Conservation (phyloP, 371 early-diverging fungal genomes). For the Syncephalastrum contaminatum region DNA sequence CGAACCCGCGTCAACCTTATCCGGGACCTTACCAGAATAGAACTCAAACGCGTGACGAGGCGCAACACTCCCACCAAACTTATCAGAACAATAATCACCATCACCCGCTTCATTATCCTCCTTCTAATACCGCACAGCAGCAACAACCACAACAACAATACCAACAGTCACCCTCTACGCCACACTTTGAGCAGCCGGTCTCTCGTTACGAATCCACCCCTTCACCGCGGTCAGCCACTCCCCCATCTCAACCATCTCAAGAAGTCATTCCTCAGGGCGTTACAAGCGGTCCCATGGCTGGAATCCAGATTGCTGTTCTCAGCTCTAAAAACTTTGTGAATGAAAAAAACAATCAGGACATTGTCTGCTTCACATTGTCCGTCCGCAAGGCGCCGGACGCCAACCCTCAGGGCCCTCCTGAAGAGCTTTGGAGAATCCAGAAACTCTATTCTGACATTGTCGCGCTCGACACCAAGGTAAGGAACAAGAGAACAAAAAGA, state of each 20-base stretch:
- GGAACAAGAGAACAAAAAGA: constrained; percentile 1
- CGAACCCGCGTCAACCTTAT: no score
- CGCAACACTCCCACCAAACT: no score
- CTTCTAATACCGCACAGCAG: not conserved
- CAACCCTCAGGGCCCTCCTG: constrained; percentile 20
- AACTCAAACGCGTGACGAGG: no score
- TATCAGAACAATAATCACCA: no score
- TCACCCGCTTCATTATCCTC: no score
- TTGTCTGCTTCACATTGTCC: constrained; percentile 48
- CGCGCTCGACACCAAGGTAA: constrained; percentile 68
- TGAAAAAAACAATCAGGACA: constrained; percentile 68
- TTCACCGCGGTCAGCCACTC: no score
- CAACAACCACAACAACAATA: constrained; percentile 7
- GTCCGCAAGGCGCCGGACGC: constrained; percentile 32
- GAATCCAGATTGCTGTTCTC: constrained; percentile 55
- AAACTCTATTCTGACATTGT: constrained; percentile 83
- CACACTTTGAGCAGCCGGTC: constrained; percentile 9
- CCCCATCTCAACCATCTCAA: no score
- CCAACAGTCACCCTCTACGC: constrained; percentile 8
- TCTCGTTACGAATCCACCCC: no score
- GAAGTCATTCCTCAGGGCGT: no score
- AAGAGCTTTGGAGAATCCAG: constrained; percentile 78
- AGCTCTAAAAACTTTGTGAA: constrained; percentile 66
- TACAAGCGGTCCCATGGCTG: constrained; percentile 24
- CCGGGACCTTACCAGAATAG: no score